These are phyloP conservation scores for Pichia ethanolica DNA, from an alignment of 805 yeast genomes.

Conservation along the genomic window DNA sequence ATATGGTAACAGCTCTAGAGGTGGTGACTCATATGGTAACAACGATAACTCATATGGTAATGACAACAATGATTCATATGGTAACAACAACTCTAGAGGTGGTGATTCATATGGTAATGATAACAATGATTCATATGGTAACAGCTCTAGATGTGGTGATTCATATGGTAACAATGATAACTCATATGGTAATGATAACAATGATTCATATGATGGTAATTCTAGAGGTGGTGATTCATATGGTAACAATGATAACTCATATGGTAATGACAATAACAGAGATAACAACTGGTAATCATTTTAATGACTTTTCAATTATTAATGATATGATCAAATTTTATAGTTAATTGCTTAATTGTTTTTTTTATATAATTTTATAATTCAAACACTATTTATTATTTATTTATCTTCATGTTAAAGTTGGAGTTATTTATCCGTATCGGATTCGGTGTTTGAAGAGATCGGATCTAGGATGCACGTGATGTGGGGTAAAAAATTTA, in stretches of 20 bases:
- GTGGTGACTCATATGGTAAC: constrained; percentile 13
- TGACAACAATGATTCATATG: constrained; percentile 12
- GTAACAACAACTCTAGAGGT: constrained; percentile 11
- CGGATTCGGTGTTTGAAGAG: no score
- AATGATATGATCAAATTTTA: no score
- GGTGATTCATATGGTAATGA: constrained; percentile 26
- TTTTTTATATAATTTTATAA: no score
- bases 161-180: constrained; percentile 17
- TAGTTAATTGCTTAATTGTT: no score
- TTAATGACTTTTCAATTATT: no score
- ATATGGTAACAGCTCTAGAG: constrained; percentile 21
- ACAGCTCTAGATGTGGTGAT: constrained; percentile 12
- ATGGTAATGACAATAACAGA: constrained; percentile 10
- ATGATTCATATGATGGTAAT: background rate
- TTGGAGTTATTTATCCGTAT: no score
- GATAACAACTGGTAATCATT: constrained; percentile 9
- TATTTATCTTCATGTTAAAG: no score
- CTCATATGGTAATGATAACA: constrained; percentile 4
- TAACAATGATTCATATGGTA: constrained; percentile 24
- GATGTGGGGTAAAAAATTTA: no score
- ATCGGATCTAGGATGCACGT: no score
- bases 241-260: constrained; percentile 1
- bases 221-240: constrained; percentile 16
- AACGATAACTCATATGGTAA: constrained; percentile 28
- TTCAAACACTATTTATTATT: no score